Base-by-base conservation (phyloP, 1,284 basidiomycete genomes). In the Apiotrichum mycotoxinovorans region DNA sequence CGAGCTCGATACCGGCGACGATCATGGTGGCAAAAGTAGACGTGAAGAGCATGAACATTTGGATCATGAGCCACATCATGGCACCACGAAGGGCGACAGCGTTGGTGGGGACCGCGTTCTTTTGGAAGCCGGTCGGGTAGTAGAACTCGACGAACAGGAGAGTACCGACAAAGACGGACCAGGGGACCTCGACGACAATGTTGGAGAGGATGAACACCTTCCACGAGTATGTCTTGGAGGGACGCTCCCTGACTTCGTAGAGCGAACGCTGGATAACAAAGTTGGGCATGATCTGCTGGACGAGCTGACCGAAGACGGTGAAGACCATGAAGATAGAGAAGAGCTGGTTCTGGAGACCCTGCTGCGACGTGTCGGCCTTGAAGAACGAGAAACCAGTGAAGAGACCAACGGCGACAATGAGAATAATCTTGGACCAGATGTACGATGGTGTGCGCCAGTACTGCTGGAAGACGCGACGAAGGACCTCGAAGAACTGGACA, bases 191-290 rank as follows among this genome's bases (percentile, higher is more conserved):
- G 41, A 75, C 78, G 17, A 80, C 44, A 42, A 80, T 72, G 62
- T 75, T 75, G 44, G 65, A 67, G 35, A 73, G 52, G 45, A 75
- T 73, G 45, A 92, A 82, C 1, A 87, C 84, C 9, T 84, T 80
- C 91, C 91, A 94, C 50, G 84, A 84, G 78, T 92, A 94, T 69
- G 89, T 88, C 68, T 87, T 83, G 63, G 86, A 87, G 0, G 86
- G 81, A 1, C 84, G 82, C 72, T 90, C 88, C 34, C 88, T 82
- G 15, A 84, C 83, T 69, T 89, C 86, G 71, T 87, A 90, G 17
- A 89, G 79, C 49, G 80, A 75, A 56, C 80, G 75, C 69, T 82
- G 78, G 33, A 68, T 72, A 63, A 82, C 77, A 60, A 81, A 80
- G 52, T 78, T 70, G 41, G 77, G 79, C 72, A 78, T 75, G 61